A percentile compares a stretch with the other conserved stretches of the same genome.
phyloP scores from a whole-genome alignment of 2,329 filamentous ascomycete species.

The Alternaria gansuensis region DNA sequence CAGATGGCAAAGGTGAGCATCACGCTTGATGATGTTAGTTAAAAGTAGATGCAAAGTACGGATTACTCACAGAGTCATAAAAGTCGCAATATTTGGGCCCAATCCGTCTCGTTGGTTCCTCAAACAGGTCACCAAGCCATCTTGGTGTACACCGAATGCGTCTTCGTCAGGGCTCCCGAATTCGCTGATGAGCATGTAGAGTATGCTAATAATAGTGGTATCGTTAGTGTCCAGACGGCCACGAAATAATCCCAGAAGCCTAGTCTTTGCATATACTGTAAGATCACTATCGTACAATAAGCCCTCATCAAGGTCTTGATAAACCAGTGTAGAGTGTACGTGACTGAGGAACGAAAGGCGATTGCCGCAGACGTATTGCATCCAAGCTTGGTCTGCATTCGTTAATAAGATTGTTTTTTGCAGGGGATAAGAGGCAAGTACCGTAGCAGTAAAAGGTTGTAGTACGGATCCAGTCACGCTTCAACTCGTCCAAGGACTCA shows the following conservation, averaged over 20 bases:
- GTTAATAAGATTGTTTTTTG: constrained; percentile 11
- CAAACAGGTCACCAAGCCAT: constrained; percentile 37
- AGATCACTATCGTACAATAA: constrained; percentile 41
- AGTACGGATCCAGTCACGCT: constrained; percentile 36
- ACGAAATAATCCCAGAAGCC: constrained; percentile 39
- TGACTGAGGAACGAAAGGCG: constrained; percentile 48
- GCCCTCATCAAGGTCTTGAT: constrained; percentile 43
- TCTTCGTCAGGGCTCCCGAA: constrained; percentile 41
- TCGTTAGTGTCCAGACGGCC: constrained; percentile 42
- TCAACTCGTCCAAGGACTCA: constrained; percentile 35
- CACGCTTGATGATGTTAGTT: constrained; percentile 25
- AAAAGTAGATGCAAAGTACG: background rate
- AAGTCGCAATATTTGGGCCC: constrained; percentile 32
- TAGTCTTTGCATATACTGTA: constrained; percentile 47
- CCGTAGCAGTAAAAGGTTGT: constrained; percentile 35
- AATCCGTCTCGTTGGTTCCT: constrained; percentile 38
- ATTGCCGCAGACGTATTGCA: constrained; percentile 41
- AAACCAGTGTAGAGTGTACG: constrained; percentile 46
- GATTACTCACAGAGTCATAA: constrained; percentile 42
- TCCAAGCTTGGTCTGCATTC: constrained; percentile 36
- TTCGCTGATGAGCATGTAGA: constrained; percentile 46
- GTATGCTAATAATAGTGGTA: constrained; percentile 44
- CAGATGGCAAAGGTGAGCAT: constrained; percentile 38
- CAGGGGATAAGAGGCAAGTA: constrained; percentile 10
- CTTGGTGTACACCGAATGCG: constrained; percentile 43